phyloP scores from a whole-genome alignment of 495 filamentous ascomycete genomes.

The Penicillium lividum region DNA sequence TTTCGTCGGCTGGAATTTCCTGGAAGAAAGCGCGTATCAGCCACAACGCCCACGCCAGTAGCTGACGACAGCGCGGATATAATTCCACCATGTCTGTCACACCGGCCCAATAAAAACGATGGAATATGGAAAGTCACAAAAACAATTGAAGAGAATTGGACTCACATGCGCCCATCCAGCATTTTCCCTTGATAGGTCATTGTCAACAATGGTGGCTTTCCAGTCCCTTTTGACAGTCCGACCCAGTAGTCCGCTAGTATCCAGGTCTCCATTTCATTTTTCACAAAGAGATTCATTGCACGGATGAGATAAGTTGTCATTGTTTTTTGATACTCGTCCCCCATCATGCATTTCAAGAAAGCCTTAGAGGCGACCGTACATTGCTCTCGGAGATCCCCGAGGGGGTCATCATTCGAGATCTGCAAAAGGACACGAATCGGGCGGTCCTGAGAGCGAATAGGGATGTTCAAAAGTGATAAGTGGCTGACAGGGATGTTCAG shows the following conservation, averaged over 20 bases:
- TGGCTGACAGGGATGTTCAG: neutral
- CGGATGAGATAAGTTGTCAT: neutral
- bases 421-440: neutral
- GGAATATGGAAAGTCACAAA: neutral
- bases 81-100: no score
- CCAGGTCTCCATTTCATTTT: neutral
- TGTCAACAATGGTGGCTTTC: neutral
- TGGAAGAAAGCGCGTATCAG: neutral
- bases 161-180: neutral
- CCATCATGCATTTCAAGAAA: neutral
- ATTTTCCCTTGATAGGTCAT: neutral
- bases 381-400: neutral
- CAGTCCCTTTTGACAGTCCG: neutral
- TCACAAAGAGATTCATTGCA: neutral
- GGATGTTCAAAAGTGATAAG: neutral
- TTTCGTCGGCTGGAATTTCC: neutral
- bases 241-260: neutral
- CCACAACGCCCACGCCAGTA: neutral
- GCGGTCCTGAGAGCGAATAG: neutral
- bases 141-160: neutral
- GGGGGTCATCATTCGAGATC: neutral
- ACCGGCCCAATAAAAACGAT: no score
- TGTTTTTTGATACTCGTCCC: neutral
- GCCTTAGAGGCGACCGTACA: neutral
- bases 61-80: neutral